These are phyloP conservation scores for Umbelopsis ramanniana DNA, from an alignment of 192 early-diverging fungal genomes.

Conservation along the genomic window DNA sequence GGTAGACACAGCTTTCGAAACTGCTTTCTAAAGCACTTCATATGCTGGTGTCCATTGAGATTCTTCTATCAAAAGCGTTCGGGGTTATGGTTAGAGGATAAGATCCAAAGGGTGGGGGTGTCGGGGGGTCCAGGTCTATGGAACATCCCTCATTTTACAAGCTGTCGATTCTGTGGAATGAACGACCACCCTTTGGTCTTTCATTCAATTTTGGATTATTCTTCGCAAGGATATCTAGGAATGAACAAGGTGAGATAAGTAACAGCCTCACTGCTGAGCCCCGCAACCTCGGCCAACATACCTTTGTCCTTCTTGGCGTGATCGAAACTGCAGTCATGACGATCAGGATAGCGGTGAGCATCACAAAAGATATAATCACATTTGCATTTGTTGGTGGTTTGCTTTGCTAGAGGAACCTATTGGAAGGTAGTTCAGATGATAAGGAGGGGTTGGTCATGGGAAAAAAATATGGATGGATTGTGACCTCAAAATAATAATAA, in stretches of 20 bases:
- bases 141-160: constrained; percentile 27
- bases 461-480: constrained; percentile 3
- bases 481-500: background rate
- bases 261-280: background rate
- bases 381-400: constrained; percentile 78
- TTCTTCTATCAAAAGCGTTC: background rate
- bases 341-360: constrained; percentile 69
- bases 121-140: constrained; percentile 26
- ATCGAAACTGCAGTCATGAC: constrained; percentile 82
- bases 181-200: constrained; percentile 74
- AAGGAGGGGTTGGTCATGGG: constrained; percentile 3
- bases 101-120: background rate
- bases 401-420: constrained; percentile 74
- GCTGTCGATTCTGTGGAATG: constrained; percentile 71
- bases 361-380: constrained; percentile 84
- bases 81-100: background rate
- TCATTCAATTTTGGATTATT: constrained; percentile 78
- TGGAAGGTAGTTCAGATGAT: constrained; percentile 13
- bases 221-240: constrained; percentile 64
- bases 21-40: background rate
- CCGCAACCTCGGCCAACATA: constrained; percentile 18
- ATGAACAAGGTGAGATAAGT: too few relatives aligned
- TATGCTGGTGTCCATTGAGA: background rate
- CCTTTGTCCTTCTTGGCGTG: constrained; percentile 70
- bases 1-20: background rate